These are phyloP conservation scores for Silene latifolia DNA, from an alignment of 148 eudicot species.

Conservation along the genomic window DNA sequence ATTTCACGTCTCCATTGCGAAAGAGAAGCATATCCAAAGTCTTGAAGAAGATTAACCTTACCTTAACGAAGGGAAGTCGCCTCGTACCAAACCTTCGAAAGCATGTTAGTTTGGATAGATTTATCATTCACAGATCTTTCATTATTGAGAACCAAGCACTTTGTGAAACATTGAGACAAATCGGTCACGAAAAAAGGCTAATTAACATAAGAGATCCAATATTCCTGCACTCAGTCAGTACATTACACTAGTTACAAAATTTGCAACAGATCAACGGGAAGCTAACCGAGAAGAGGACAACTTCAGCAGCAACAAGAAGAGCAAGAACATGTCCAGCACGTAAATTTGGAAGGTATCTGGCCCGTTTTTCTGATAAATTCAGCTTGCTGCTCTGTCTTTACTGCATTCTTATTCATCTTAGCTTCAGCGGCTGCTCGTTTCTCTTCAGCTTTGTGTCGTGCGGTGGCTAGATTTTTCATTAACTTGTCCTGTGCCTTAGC, in stretches of 20 bases:
- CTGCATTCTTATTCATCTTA: slow-evolving; percentile 47
- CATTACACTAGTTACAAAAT: slow-evolving; percentile 25
- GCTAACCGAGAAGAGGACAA: slow-evolving; percentile 3
- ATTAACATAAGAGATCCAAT: neutral
- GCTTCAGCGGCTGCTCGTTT: slow-evolving; percentile 59
- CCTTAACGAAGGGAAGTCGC: too few relatives aligned
- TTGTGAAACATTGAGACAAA: neutral
- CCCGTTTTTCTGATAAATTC: slow-evolving; percentile 58
- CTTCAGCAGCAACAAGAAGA: slow-evolving; percentile 13
- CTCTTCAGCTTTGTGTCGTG: slow-evolving; percentile 54
- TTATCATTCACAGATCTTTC: neutral
- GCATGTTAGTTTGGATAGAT: too few relatives aligned
- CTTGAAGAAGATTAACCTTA: too few relatives aligned
- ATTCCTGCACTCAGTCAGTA: neutral
- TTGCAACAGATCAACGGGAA: neutral
- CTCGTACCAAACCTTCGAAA: too few relatives aligned
- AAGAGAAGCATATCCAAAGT: too few relatives aligned
- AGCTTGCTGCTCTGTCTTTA: slow-evolving; percentile 49
- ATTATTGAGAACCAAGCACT: neutral
- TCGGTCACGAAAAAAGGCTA: neutral
- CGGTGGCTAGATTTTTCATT: slow-evolving; percentile 51
- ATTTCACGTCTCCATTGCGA: too few relatives aligned
- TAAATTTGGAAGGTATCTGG: slow-evolving; percentile 40
- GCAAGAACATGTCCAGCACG: slow-evolving; percentile 25
- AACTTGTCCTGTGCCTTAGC: slow-evolving; percentile 54